Evolutionary conservation across 1,284 basidiomycete genomes (phyloP).

Genomic region (Ceratobasidium sp.): DNA sequence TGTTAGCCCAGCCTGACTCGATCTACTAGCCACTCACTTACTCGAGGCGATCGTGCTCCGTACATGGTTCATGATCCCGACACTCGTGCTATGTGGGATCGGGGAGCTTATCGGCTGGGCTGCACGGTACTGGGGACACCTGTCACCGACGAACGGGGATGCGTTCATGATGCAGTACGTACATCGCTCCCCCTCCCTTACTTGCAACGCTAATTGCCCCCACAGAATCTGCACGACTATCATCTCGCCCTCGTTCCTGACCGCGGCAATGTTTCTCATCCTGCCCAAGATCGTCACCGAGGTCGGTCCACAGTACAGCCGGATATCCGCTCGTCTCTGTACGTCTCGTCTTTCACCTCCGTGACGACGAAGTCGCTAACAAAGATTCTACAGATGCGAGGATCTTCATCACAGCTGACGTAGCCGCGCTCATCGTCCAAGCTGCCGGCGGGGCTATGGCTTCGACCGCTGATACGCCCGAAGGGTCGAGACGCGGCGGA

Average conservation of each 20-base stretch:
- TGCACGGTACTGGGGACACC: constrained; percentile 51
- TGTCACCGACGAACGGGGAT: constrained; percentile 47
- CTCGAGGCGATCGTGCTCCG: constrained; percentile 61
- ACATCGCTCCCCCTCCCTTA: no score
- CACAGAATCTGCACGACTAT: constrained; percentile 30
- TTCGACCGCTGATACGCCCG: constrained; percentile 44
- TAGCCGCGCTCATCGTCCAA: constrained; percentile 59
- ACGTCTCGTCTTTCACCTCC: constrained; percentile 11
- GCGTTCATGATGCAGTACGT: constrained; percentile 65
- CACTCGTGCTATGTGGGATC: constrained; percentile 65
- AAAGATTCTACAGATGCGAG: constrained; percentile 52
- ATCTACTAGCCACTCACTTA: constrained; percentile 60
- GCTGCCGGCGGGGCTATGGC: constrained; percentile 59
- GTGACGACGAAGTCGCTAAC: not conserved
- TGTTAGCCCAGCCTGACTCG: not conserved
- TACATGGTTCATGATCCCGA: constrained; percentile 69
- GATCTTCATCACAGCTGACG: constrained; percentile 57
- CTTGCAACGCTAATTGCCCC: constrained; percentile 1
- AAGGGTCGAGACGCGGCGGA: constrained; percentile 47
- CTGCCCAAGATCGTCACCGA: constrained; percentile 56
- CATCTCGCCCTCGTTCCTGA: constrained; percentile 45
- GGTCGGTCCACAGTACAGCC: constrained; percentile 56
- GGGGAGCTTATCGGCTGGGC: constrained; percentile 63
- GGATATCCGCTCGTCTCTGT: constrained; percentile 54
- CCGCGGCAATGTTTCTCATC: constrained; percentile 50